Conservation (phyloP, 257 asterid genomes). For the Ophiorrhiza pumila region DNA sequence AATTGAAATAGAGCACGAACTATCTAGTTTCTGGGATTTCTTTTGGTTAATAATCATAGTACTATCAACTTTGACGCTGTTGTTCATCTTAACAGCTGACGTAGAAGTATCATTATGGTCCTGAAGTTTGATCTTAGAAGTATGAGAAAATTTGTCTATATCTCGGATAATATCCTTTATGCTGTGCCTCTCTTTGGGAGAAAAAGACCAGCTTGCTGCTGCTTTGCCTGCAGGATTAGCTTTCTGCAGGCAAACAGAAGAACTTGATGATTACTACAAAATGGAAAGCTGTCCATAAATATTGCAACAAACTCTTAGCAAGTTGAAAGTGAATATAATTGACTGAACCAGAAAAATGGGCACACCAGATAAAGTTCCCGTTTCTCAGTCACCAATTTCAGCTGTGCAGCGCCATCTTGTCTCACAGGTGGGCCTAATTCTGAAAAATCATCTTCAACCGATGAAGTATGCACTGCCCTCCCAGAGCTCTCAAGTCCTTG, state of each 20-base stretch:
- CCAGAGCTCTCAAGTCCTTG: slow-evolving; percentile 31
- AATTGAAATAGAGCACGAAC: slow-evolving; percentile 22
- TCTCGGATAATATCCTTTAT: slow-evolving; percentile 4
- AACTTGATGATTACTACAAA: background rate
- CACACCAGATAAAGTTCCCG: slow-evolving; percentile 32
- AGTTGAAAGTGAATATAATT: background rate
- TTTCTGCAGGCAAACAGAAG: slow-evolving; percentile 26
- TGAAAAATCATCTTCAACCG: slow-evolving; percentile 37
- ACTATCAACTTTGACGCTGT: background rate
- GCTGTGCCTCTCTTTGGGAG: slow-evolving; percentile 18
- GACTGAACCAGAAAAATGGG: background rate
- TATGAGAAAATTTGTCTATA: slow-evolving; percentile 15
- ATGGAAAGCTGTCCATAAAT: background rate
- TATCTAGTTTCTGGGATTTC: background rate
- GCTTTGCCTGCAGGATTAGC: slow-evolving; percentile 21
- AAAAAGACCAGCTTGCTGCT: slow-evolving; percentile 11
- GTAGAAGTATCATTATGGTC: background rate
- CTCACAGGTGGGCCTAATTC: slow-evolving; percentile 44
- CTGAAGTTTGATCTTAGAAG: background rate
- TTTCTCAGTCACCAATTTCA: slow-evolving; percentile 38
- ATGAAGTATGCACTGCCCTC: slow-evolving; percentile 25
- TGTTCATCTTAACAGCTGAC: background rate
- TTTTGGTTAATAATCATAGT: background rate
- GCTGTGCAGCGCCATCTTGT: slow-evolving; percentile 17
- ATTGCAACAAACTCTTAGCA: background rate